Base-by-base conservation (phyloP, 1,284 basidiomycete genomes). In the Rhizoctonia solani region DNA sequence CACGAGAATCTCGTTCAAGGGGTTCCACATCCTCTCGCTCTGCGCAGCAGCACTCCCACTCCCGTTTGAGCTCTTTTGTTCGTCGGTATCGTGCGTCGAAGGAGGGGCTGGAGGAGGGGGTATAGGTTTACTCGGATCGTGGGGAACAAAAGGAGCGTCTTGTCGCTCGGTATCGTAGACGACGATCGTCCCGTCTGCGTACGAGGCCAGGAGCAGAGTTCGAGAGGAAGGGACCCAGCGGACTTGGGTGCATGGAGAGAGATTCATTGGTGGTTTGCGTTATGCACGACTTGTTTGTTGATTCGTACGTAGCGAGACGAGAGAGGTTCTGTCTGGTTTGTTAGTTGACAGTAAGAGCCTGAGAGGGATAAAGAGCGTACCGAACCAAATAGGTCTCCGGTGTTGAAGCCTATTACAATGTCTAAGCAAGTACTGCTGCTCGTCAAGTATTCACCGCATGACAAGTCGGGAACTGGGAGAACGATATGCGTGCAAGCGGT, bases 331-430 rank as follows among this genome's bases (percentile, higher is more conserved):
- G 75, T 30, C 19, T 14, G 25, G 25, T 39, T 23, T 32, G 47
- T 30, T 19, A 42, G 63, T 44, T 6, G 14, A 66, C n/a, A 54
- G 54, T 65, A 39, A 8, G 37, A 47, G 27, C 39, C 37, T 2
- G 41, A 41, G 44, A 21, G 16, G 8, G 42, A n/a, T 11, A 23
- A 67, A n/a, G n/a, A 47, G 77, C 81, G 70, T 72, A 89, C 91
- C 92, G 69, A 97, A 82, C 92, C 95, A 97, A 56, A 99, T 79
- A 99, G 81, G 77, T 99, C 96, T 14, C 96, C 96, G 0, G 93
- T 90, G 71, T 82, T 84, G 75, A 99, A 98, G 1, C 96, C 96
- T 72, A 99, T 89, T 66, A 98, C 83, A 11, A 98, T 82, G 75
- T 99, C 97, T 42, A 98, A 79, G 49, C 87, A 85, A 58, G 93